A percentile compares a stretch with the other conserved stretches of the same genome.
Evolutionary conservation across 164 flowering plant species (phyloP).

Genomic region (Sextonia rubra): DNA sequence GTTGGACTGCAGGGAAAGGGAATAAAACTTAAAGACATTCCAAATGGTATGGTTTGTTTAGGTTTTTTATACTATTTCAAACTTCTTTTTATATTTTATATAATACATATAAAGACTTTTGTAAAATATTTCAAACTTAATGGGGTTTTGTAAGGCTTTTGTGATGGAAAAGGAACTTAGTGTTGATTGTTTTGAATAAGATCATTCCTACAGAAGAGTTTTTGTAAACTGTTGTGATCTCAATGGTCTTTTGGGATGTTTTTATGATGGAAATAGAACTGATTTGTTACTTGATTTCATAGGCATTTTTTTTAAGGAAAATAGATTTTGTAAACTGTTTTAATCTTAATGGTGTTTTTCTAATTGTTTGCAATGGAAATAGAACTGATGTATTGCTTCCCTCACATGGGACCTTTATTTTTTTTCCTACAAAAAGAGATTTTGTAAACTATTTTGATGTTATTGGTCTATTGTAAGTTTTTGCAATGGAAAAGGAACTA

Average conservation of each 20-base stretch:
- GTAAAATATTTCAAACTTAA: not conserved
- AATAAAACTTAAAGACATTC: slow-evolving; percentile 65
- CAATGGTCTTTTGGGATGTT: too few species aligned
- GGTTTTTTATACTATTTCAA: not conserved
- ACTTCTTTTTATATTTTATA: not conserved
- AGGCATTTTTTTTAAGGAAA: too few species aligned
- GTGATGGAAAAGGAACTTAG: too few species aligned
- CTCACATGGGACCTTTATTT: not conserved
- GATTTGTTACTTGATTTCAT: too few species aligned
- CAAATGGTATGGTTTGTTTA: slow-evolving; percentile 50
- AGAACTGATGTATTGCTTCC: not conserved
- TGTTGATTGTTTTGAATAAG: too few species aligned
- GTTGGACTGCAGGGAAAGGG: slow-evolving; percentile 60
- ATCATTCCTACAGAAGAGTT: too few species aligned
- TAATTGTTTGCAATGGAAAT: too few species aligned
- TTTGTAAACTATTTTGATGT: not conserved
- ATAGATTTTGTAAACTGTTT: not conserved
- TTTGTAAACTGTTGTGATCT: too few species aligned
- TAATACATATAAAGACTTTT: not conserved
- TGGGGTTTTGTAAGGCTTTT: too few species aligned
- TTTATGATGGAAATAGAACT: too few species aligned
- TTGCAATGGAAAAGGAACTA: not conserved
- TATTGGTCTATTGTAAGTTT: not conserved
- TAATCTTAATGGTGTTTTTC: not conserved
- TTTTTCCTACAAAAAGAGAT: not conserved